Conservation (phyloP, 2,329 filamentous ascomycete species). For the Penicillium digitatum region DNA sequence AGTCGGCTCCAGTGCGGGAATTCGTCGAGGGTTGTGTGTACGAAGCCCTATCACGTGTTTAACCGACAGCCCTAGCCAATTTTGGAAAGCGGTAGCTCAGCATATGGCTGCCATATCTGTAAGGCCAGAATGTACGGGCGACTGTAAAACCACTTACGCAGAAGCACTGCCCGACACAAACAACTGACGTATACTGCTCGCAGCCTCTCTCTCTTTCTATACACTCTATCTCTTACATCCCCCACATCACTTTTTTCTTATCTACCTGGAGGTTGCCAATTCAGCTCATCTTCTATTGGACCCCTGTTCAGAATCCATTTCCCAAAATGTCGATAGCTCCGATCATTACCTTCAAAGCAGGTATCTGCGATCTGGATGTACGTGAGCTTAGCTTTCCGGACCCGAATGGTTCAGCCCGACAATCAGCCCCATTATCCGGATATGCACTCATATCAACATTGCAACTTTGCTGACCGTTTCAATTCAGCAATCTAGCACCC, state of each 20-base stretch:
- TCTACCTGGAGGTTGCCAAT: conserved; percentile 11
- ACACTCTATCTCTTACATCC: conserved; percentile 11
- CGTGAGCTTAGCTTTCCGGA: conserved; percentile 34
- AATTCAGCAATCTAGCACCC: conserved; percentile 51
- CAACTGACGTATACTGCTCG: conserved; percentile 29
- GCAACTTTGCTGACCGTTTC: conserved; percentile 8
- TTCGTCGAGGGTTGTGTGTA: conserved; percentile 40
- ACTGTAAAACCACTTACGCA: conserved; percentile 13
- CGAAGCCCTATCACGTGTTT: conserved; percentile 38
- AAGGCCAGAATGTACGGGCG: conserved; percentile 13
- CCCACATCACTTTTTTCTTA: conserved; percentile 1
- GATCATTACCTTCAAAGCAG: conserved; percentile 94
- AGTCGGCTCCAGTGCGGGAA: conserved; percentile 37
- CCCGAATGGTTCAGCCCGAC: not conserved
- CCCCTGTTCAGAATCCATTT: not conserved
- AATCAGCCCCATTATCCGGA: not conserved
- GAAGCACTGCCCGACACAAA: conserved; percentile 20
- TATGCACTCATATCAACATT: not conserved
- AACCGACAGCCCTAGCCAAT: conserved; percentile 20
- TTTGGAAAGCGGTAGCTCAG: conserved; percentile 6
- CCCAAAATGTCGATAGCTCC: conserved; percentile 72
- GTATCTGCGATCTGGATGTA: conserved; percentile 80
- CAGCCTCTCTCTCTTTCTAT: conserved; percentile 21
- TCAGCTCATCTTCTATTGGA: not conserved
- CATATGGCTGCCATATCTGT: conserved; percentile 10